Conservation (phyloP, 495 filamentous ascomycete species). For the Saxophila tyrrhenica region DNA sequence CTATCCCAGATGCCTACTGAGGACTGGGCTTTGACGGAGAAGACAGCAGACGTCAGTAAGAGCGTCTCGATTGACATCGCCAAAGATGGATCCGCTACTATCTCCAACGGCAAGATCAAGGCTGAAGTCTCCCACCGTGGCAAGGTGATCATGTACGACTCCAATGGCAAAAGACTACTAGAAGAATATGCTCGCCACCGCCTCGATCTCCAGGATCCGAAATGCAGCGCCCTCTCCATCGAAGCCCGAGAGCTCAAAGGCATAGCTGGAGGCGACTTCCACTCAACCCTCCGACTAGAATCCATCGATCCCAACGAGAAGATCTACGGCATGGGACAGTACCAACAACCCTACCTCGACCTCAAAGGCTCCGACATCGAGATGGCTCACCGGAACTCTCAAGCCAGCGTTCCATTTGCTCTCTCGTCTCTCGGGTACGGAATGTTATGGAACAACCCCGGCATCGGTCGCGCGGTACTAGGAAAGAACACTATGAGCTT, state of each 20-base stretch:
- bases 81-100: slow-evolving; percentile 23
- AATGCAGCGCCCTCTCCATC: slow-evolving; percentile 42
- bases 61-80: not conserved
- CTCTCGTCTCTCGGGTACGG: slow-evolving; percentile 46
- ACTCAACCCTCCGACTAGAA: slow-evolving; percentile 44
- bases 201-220: slow-evolving; percentile 39
- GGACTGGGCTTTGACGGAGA: slow-evolving; percentile 40
- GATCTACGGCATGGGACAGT: slow-evolving; percentile 53
- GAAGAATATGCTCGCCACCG: slow-evolving; percentile 49
- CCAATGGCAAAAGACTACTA: slow-evolving; percentile 34
- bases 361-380: slow-evolving; percentile 47
- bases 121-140: slow-evolving; percentile 35
- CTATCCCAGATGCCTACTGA: slow-evolving; percentile 35
- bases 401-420: slow-evolving; percentile 47
- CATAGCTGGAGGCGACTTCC: slow-evolving; percentile 39
- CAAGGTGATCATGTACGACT: slow-evolving; percentile 37
- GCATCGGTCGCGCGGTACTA: slow-evolving; percentile 43
- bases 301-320: slow-evolving; percentile 40
- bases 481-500: slow-evolving; percentile 49
- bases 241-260: slow-evolving; percentile 46
- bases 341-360: slow-evolving; percentile 46
- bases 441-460: slow-evolving; percentile 49
- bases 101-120: slow-evolving; percentile 42
- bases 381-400: slow-evolving; percentile 50
- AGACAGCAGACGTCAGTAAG: slow-evolving; percentile 18